phyloP scores from a whole-genome alignment of 2,329 filamentous ascomycete species.

The Colletotrichum chrysophilum region DNA sequence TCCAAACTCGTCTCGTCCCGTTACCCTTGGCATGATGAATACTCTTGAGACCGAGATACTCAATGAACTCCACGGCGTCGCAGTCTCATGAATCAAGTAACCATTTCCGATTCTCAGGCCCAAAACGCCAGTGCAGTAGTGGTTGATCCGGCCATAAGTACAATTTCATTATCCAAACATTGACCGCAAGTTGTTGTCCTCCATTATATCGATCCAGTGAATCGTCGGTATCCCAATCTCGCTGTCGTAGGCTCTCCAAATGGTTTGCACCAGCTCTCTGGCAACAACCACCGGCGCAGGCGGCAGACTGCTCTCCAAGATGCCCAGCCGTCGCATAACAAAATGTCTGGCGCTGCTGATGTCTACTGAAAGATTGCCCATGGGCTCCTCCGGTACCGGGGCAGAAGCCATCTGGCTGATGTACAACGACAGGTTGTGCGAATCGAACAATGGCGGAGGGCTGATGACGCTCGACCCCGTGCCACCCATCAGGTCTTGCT shows the following conservation, averaged over 20 bases:
- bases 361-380: conserved; percentile 34
- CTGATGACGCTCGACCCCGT: not conserved
- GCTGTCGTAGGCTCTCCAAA: conserved; percentile 45
- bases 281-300: conserved; percentile 48
- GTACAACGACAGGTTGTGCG: conserved; percentile 9
- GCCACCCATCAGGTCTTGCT: conserved; percentile 12
- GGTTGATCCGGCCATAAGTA: not conserved
- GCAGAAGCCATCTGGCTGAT: conserved; percentile 23
- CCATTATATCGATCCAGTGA: conserved; percentile 51
- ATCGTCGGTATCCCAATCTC: conserved; percentile 38
- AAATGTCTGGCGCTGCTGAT: conserved; percentile 43
- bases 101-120: not conserved
- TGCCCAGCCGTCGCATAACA: conserved; percentile 40
- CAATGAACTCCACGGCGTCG: fast-evolving
- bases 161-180: conserved; percentile 33
- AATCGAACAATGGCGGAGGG: conserved; percentile 1
- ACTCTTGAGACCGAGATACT: fast-evolving
- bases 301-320: conserved; percentile 42
- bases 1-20: fast-evolving
- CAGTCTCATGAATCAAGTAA: not conserved
- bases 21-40: not conserved
- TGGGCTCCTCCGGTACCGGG: not conserved
- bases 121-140: not conserved
- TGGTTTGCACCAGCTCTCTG: conserved; percentile 43
- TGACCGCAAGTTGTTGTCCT: conserved; percentile 34